A percentile compares a stretch with the other conserved stretches of the same genome.
phyloP scores from a whole-genome alignment of 495 filamentous ascomycete species.

The Hypoxylon fragiforme region DNA sequence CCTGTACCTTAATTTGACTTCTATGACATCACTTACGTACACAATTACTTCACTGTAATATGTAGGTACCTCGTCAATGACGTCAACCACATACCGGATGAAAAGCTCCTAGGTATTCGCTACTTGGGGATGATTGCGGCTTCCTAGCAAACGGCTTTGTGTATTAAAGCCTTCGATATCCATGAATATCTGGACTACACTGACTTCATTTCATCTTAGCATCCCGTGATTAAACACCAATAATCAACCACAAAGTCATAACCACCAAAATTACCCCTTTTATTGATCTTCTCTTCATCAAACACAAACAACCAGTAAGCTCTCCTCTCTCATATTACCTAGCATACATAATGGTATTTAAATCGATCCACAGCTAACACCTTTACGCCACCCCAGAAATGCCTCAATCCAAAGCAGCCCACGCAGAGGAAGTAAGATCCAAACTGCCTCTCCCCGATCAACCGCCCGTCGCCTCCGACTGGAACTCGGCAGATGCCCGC shows the following conservation, averaged over 20 bases:
- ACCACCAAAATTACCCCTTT: not conserved
- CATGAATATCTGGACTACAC: no score
- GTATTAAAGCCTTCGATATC: constrained; percentile 22
- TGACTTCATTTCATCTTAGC: not conserved
- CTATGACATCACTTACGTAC: no score
- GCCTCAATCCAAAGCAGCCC: constrained; percentile 57
- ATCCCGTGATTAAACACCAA: constrained; percentile 1
- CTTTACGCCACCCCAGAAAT: no score
- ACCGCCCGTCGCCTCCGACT: constrained; percentile 71
- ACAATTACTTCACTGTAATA: no score
- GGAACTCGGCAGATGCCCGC: constrained; percentile 68
- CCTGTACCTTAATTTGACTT: constrained; percentile 11
- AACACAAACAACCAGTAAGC: constrained; percentile 14
- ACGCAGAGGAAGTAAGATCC: constrained; percentile 65
- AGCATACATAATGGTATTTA: not conserved
- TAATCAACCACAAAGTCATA: not conserved
- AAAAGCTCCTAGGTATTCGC: constrained; percentile 20
- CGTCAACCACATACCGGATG: constrained; percentile 6
- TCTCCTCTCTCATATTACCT: not conserved
- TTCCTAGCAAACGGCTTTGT: constrained; percentile 19
- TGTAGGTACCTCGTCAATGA: constrained; percentile 29
- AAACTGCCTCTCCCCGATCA: constrained; percentile 81
- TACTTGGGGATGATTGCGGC: no score
- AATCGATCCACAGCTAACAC: not conserved
- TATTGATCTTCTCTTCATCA: not conserved